These are phyloP conservation scores for Clitopilus hobsonii DNA, from an alignment of 768 basidiomycete genomes.

Conservation along the genomic window DNA sequence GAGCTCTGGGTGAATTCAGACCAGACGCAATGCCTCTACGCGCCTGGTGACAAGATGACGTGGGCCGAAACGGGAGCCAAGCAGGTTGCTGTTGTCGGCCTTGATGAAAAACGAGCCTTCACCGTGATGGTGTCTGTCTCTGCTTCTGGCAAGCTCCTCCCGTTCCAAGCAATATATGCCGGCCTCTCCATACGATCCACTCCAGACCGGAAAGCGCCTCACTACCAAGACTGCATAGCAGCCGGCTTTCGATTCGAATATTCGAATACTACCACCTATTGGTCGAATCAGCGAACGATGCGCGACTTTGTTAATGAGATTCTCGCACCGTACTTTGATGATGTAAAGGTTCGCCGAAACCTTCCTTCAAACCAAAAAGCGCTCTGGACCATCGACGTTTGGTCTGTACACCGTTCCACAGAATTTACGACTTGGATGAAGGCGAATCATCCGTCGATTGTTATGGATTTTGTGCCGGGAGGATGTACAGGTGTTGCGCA, in stretches of 20 bases:
- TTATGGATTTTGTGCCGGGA: slow-evolving; percentile 4
- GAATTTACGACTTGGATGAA: slow-evolving; percentile 7
- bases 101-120: slow-evolving; percentile 34
- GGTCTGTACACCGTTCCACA: slow-evolving; percentile 22
- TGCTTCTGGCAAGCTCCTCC: slow-evolving; percentile 19
- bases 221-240: background rate
- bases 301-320: slow-evolving; percentile 15
- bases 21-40: slow-evolving; percentile 27
- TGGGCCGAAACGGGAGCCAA: slow-evolving; percentile 20
- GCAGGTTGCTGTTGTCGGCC: slow-evolving; percentile 27
- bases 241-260: slow-evolving; percentile 1
- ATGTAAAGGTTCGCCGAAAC: slow-evolving; percentile 8
- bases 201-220: slow-evolving; percentile 11
- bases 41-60: slow-evolving; percentile 21
- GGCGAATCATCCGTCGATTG: slow-evolving; percentile 1
- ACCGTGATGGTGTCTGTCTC: slow-evolving; percentile 26
- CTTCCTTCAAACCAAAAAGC: slow-evolving; percentile 13
- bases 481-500: slow-evolving; percentile 5
- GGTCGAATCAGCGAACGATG: slow-evolving; percentile 23
- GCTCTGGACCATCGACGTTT: slow-evolving; percentile 18
- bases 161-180: slow-evolving; percentile 27
- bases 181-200: slow-evolving; percentile 17
- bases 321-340: slow-evolving; percentile 21
- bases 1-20: slow-evolving; percentile 27
- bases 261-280: slow-evolving; percentile 17